A percentile compares a stretch with the other conserved stretches of the same genome.
Conservation (phyloP, 345 rosid genomes). For the Eucalyptus sp. region DNA sequence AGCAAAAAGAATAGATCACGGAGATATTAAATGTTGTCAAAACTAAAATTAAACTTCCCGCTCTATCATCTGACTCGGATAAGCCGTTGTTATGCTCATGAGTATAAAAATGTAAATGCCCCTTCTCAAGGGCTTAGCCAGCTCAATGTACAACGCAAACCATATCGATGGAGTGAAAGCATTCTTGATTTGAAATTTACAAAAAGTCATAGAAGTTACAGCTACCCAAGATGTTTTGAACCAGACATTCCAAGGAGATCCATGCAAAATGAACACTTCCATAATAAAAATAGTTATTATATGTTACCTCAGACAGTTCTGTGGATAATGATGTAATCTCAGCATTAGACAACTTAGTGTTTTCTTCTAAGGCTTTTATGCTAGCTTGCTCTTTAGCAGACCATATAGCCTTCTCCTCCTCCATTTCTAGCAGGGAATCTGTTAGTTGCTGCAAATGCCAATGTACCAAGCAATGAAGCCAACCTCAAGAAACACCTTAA, state of each 20-base stretch:
- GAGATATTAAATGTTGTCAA: background rate
- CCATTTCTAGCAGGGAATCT: conserved; percentile 76
- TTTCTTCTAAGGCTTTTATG: conserved; percentile 50
- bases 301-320: conserved; percentile 41
- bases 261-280: background rate
- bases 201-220: background rate
- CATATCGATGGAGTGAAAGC: background rate
- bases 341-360: conserved; percentile 19
- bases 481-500: background rate
- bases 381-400: conserved; percentile 62
- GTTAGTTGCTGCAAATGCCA: conserved; percentile 53
- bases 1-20: background rate
- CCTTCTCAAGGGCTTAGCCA: background rate
- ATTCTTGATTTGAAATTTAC: background rate
- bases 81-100: background rate
- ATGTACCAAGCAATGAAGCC: background rate
- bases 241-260: background rate
- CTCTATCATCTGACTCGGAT: background rate
- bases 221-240: background rate
- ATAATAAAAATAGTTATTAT: background rate
- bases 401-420: conserved; percentile 88
- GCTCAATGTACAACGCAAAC: background rate
- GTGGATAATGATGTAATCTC: conserved; percentile 34
- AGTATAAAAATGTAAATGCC: background rate
- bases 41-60: background rate